A percentile compares a stretch with the other conserved stretches of the same genome.
phyloP scores from a whole-genome alignment of 345 rosid genomes.

The Turnera subulata region DNA sequence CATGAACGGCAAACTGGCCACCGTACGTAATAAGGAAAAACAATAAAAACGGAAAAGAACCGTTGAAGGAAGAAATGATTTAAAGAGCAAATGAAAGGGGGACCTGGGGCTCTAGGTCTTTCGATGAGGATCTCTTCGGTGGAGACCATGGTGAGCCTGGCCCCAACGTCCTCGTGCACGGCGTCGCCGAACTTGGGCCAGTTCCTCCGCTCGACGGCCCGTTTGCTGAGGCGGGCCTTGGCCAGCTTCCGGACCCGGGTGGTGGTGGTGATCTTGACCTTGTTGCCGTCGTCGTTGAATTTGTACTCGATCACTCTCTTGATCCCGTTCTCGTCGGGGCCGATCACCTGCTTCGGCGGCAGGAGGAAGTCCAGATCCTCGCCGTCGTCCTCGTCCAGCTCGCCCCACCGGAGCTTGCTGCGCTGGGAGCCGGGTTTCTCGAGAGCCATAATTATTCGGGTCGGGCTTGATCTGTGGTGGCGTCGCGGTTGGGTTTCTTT shows the following conservation, averaged over 20 bases:
- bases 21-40: conserved; percentile 17
- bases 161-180: conserved; percentile 33
- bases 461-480: not conserved
- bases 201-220: conserved; percentile 43
- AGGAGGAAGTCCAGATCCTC: conserved; percentile 65
- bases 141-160: conserved; percentile 47
- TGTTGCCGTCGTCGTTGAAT: conserved; percentile 64
- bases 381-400: conserved; percentile 63
- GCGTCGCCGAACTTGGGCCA: conserved; percentile 67
- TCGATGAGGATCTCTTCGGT: conserved; percentile 53
- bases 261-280: conserved; percentile 61
- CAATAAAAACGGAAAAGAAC: not conserved
- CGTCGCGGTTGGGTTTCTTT: no score
- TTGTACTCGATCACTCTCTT: conserved; percentile 66
- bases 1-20: conserved; percentile 44
- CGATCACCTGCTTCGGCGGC: conserved; percentile 67
- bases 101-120: conserved; percentile 32
- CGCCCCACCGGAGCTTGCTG: conserved; percentile 60
- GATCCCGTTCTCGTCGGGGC: conserved; percentile 77
- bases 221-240: conserved; percentile 39
- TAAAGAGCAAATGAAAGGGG: not conserved
- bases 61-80: no score
- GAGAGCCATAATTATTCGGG: not conserved
- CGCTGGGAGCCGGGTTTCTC: conserved; percentile 8
- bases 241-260: conserved; percentile 52